Evolutionary conservation across 2,329 filamentous ascomycete species (phyloP).

Genomic region (Arthroderma sp.): DNA sequence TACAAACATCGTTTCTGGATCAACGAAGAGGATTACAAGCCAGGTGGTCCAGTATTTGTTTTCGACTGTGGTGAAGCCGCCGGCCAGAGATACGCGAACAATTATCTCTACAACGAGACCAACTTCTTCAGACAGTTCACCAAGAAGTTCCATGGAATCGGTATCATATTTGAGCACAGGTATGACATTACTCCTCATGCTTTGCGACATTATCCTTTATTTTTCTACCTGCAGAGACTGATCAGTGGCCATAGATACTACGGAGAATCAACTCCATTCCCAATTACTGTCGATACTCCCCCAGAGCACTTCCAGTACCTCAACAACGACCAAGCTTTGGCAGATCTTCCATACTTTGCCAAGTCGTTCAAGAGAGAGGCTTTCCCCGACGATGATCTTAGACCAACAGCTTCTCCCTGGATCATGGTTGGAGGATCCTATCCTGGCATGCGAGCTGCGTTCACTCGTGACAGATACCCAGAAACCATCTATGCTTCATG

Average conservation of each 20-base stretch:
- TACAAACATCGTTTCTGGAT: slow-evolving; percentile 47
- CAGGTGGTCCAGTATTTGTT: slow-evolving; percentile 41
- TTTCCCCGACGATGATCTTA: slow-evolving; percentile 26
- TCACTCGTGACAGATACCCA: slow-evolving; percentile 34
- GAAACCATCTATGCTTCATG: slow-evolving; percentile 32
- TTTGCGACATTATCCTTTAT: background rate
- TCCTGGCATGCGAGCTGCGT: slow-evolving; percentile 33
- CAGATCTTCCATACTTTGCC: slow-evolving; percentile 37
- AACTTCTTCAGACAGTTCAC: slow-evolving; percentile 25
- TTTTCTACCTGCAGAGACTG: too few species aligned
- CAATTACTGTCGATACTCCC: slow-evolving; percentile 25
- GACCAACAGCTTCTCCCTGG: slow-evolving; percentile 34
- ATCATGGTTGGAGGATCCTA: slow-evolving; percentile 38
- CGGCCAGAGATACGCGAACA: slow-evolving; percentile 31
- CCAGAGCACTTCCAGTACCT: slow-evolving; percentile 33
- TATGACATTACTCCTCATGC: slow-evolving; percentile 10
- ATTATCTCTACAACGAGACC: slow-evolving; percentile 22
- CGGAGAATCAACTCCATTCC: slow-evolving; percentile 31
- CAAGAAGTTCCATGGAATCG: slow-evolving; percentile 28
- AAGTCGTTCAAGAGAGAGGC: slow-evolving; percentile 27
- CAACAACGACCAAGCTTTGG: slow-evolving; percentile 34
- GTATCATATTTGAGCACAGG: slow-evolving; percentile 36
- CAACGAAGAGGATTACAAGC: slow-evolving; percentile 42
- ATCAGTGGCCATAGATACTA: slow-evolving; percentile 27
- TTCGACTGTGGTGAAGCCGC: slow-evolving; percentile 39